Evolutionary conservation across 306 rosid genomes (phyloP), one percentile per base, ranked within the genome.

Genomic region (Pachyrhizus erosus): DNA sequence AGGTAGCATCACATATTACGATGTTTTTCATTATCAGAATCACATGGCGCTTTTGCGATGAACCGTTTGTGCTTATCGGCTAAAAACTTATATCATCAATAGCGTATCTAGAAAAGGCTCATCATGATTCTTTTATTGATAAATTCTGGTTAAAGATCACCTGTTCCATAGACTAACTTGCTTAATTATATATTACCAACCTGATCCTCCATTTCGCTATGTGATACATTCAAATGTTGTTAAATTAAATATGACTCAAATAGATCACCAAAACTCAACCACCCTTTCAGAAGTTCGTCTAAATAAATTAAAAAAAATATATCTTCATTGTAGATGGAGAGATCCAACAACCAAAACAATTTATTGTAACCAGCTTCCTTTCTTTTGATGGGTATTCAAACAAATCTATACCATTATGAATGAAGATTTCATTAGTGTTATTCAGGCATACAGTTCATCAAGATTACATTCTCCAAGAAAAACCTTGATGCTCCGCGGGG

Each of bases 401-500:
- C 87, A 70, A 51, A 65, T 73, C 43, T 71, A 27, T 52, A 42
- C 58, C 75, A 43, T 73, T 34, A 49, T 34, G 58, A 81, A 61
- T 48, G 43, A 29, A 67, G 42, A 70, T 67, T 81, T 71, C 76
- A 18, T 64, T 64, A 12, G 8, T 74, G 60, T 46, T 64, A 80
- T 55, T 86, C 84, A 92, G 61, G 84, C 84, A 75, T 78, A 94
- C 81, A 88, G 68, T 37, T 82, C 95, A 82, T 88, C 97, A 14
- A 92, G 84, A 75, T 85, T 88, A 84, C 98, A 92, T 86, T 91
- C 96, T n/a, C 91, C 92, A 4, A 84, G 90, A 81, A 91, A 89
- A 89, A 91, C 97, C 84, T 89, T 92, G 82, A 92, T 48, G 93
- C 98, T 91, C 76, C 94, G 81, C 0, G 97, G 97, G 43, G 97